Conservation (phyloP, 257 asterid species). For the Gardenia jasminoides region DNA sequence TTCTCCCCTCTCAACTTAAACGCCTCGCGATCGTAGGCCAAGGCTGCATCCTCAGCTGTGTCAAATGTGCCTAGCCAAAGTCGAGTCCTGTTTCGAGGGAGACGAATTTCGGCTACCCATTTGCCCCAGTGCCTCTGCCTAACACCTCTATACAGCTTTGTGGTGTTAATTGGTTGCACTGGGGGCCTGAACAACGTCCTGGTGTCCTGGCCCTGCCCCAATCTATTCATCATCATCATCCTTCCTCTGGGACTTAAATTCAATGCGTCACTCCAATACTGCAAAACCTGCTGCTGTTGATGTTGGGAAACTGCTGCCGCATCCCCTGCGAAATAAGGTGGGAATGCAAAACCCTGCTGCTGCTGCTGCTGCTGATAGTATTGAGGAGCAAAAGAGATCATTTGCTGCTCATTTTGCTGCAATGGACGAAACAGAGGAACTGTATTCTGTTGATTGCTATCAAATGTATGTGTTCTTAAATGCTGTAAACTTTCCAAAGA, state of each 20-base stretch:
- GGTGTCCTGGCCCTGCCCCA: conserved; percentile 42
- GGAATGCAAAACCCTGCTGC: conserved; percentile 39
- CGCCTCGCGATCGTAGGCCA: conserved; percentile 93
- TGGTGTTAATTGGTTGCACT: conserved; percentile 40
- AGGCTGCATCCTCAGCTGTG: conserved; percentile 90
- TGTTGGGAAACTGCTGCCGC: conserved; percentile 27
- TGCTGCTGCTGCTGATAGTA: conserved; percentile 18
- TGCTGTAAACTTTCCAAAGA: conserved; percentile 24
- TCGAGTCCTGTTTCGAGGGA: conserved; percentile 82
- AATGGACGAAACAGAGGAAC: conserved; percentile 41
- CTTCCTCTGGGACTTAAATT: conserved; percentile 76
- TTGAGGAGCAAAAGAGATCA: conserved; percentile 73
- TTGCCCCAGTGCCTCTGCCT: conserved; percentile 98
- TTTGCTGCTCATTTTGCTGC: conserved; percentile 51
- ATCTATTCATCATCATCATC: conserved; percentile 66
- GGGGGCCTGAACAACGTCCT: conserved; percentile 39
- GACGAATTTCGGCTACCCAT: conserved; percentile 98
- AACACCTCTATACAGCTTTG: conserved; percentile 86
- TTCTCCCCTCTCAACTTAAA: conserved; percentile 80
- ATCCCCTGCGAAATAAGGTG: conserved; percentile 65
- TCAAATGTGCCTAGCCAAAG: conserved; percentile 96
- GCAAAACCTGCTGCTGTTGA: conserved; percentile 61
- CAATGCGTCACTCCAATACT: conserved; percentile 72
- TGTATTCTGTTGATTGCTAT: conserved; percentile 4
- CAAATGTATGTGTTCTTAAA: neutral